Evolutionary conservation across 148 eudicot species (phyloP).

Genomic region (Heliosperma pusillum): DNA sequence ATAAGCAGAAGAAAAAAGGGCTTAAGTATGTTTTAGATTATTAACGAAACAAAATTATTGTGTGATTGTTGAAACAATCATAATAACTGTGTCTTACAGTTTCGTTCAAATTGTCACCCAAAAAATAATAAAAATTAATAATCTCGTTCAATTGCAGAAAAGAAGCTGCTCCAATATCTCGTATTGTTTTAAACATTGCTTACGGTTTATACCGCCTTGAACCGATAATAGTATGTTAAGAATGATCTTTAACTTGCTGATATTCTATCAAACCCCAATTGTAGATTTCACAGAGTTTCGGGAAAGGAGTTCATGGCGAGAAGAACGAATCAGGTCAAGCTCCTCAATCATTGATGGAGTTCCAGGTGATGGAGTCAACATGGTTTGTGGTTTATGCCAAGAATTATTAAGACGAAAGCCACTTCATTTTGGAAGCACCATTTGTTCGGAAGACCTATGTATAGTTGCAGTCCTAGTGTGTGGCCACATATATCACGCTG

Average conservation of each 20-base stretch:
- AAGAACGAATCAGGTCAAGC: constrained; percentile 53
- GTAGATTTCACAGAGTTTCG: constrained; percentile 40
- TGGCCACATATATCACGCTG: constrained; percentile 80
- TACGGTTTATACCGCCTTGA: background rate
- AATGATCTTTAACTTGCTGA: background rate
- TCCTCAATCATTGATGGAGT: constrained; percentile 28
- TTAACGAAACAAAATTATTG: background rate
- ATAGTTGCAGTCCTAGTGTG: constrained; percentile 79
- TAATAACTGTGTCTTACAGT: background rate
- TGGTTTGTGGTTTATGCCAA: constrained; percentile 60
- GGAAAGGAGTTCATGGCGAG: constrained; percentile 37
- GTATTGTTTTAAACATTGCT: background rate
- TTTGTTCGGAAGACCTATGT: constrained; percentile 43
- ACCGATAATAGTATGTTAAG: background rate
- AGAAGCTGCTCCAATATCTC: background rate
- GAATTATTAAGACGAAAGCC: constrained; percentile 50
- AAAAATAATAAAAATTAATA: too few species aligned
- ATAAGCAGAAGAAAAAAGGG: too few species aligned
- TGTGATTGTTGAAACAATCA: background rate
- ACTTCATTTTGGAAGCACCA: constrained; percentile 26
- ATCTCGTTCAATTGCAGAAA: background rate
- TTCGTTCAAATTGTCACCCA: too few species aligned
- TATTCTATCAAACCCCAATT: background rate
- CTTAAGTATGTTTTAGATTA: background rate
- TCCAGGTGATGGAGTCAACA: constrained; percentile 33